Conservation (phyloP, 2,329 filamentous ascomycete genomes). For the Trichoderma sp. region DNA sequence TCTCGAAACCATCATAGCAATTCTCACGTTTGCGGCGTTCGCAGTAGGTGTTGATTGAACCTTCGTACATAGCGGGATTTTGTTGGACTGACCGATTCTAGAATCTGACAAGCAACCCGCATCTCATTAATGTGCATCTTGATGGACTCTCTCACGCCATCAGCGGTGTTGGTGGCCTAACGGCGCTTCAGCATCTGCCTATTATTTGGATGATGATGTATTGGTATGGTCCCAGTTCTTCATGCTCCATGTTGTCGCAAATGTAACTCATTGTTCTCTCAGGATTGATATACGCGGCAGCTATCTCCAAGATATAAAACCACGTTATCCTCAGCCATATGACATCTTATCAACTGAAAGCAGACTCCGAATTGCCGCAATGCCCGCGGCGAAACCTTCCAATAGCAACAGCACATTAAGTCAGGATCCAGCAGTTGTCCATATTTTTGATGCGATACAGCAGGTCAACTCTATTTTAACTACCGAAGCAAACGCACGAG, state of each 20-base stretch:
- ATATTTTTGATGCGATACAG: not conserved
- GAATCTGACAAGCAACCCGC: conserved; percentile 6
- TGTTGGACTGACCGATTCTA: not conserved
- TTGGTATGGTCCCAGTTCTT: not conserved
- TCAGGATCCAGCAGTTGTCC: not conserved
- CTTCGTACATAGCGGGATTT: not conserved
- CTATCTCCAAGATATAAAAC: conserved; percentile 1
- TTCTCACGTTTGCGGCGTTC: conserved; percentile 3
- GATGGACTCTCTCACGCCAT: conserved; percentile 9
- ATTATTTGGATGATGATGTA: conserved; percentile 13
- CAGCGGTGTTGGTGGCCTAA: not conserved
- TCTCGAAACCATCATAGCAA: conserved; percentile 9
- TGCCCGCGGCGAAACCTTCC: not conserved
- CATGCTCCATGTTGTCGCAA: not conserved
- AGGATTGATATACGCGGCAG: conserved; percentile 4
- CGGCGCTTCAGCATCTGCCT: not conserved
- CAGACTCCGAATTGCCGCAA: not conserved
- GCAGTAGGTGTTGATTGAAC: not conserved
- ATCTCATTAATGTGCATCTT: conserved; percentile 9
- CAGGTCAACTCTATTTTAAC: not conserved
- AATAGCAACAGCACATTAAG: not conserved
- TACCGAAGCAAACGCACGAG: not conserved
- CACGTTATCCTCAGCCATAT: conserved; percentile 10
- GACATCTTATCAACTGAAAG: not conserved
- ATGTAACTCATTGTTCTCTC: not conserved